These are phyloP conservation scores for Edaphochlamys debaryana DNA, from an alignment of 139 green algal genomes.

Conservation along the genomic window DNA sequence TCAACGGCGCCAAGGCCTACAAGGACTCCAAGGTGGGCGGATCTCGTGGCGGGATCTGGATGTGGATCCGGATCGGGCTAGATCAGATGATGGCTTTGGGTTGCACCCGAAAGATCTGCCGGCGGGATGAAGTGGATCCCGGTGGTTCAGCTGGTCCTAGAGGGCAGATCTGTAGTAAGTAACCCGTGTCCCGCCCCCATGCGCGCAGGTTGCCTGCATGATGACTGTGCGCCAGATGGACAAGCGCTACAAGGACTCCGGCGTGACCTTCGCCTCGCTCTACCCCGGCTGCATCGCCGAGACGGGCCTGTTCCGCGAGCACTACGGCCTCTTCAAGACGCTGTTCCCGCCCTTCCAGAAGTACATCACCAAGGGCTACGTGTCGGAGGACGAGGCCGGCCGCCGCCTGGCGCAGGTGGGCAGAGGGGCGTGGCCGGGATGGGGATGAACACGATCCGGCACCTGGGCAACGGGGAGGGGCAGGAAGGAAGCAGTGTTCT, in stretches of 20 bases:
- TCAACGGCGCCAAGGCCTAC: slow-evolving; percentile 97
- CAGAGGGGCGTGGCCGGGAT: no score
- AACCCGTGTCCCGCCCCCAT: no score
- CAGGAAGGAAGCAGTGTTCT: no score
- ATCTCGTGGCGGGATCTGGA: no score
- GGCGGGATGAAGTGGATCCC: no score
- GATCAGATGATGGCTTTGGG: no score
- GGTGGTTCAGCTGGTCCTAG: no score
- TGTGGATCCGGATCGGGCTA: no score
- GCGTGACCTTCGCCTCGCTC: slow-evolving; percentile 88
- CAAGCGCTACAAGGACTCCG: slow-evolving; percentile 75
- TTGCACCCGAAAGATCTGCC: no score
- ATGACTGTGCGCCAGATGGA: slow-evolving; percentile 93
- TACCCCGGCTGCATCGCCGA: slow-evolving; percentile 98
- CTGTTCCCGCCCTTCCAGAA: slow-evolving; percentile 97
- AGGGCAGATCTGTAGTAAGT: no score
- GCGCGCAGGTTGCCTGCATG: slow-evolving; percentile 95
- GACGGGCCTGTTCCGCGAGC: slow-evolving; percentile 93
- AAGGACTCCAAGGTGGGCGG: slow-evolving; percentile 92
- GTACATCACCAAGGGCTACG: slow-evolving; percentile 94
- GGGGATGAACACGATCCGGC: no score
- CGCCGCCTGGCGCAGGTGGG: slow-evolving; percentile 78
- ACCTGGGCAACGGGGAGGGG: no score
- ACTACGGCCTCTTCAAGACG: slow-evolving; percentile 81
- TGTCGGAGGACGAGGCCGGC: slow-evolving; percentile 91